Percentiles rank a stretch among this genome's conserved stretches.
Evolutionary conservation across 1,284 basidiomycete species (phyloP).

Genomic region (Lignosus rhinocerotis): DNA sequence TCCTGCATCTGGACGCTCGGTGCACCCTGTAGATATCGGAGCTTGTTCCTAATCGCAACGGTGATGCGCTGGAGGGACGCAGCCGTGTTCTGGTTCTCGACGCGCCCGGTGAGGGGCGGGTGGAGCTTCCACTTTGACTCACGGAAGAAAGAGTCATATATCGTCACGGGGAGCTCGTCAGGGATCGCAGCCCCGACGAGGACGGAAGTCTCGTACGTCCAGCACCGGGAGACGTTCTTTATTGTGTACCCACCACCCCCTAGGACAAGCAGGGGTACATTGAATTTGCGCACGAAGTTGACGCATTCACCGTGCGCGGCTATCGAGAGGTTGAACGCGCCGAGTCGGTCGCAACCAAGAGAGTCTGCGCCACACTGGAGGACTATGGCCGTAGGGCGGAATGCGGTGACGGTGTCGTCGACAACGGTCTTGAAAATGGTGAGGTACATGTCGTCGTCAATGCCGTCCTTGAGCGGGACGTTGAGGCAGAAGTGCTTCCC

Average conservation of each 20-base stretch:
- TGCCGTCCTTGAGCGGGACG: constrained; percentile 93
- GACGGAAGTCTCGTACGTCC: constrained; percentile 97
- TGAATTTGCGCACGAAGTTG: constrained; percentile 91
- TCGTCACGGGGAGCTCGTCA: constrained; percentile 84
- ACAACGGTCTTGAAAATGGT: constrained; percentile 96
- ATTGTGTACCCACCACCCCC: constrained; percentile 97
- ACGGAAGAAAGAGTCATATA: constrained; percentile 93
- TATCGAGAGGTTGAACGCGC: constrained; percentile 98
- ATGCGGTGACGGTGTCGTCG: constrained; percentile 89
- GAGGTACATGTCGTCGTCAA: constrained; percentile 97
- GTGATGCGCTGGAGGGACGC: constrained; percentile 86
- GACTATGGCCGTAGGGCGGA: constrained; percentile 90
- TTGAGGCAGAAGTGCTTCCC: constrained; percentile 98
- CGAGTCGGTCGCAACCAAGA: constrained; percentile 90
- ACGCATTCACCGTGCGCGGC: constrained; percentile 99
- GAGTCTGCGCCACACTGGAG: constrained; percentile 98
- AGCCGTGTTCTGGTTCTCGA: constrained; percentile 91
- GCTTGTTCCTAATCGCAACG: constrained; percentile 83
- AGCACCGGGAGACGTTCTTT: constrained; percentile 96
- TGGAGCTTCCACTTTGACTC: constrained; percentile 92
- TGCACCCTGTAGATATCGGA: constrained; percentile 92
- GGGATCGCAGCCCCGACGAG: constrained; percentile 85
- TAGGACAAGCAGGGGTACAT: constrained; percentile 86
- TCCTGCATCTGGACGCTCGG: constrained; percentile 97
- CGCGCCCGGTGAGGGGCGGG: constrained; percentile 86